Percentiles rank a stretch among this genome's conserved stretches.
phyloP scores from a whole-genome alignment of 768 basidiomycete genomes.

The Tylopilus plumbeoviolaceoides region DNA sequence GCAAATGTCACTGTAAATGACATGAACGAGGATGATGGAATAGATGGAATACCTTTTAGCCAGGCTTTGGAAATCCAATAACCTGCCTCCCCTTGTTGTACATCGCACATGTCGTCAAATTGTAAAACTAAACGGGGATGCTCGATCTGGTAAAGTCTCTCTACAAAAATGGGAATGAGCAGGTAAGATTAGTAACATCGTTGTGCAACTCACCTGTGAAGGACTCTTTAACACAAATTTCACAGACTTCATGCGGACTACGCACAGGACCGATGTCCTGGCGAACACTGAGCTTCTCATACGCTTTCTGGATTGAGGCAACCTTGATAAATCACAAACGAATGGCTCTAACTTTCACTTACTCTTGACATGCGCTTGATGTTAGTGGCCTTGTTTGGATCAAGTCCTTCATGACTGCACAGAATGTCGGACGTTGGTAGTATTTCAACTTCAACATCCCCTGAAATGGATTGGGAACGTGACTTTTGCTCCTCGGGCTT shows the following conservation, averaged over 20 bases:
- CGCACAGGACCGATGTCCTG: conserved; percentile 50
- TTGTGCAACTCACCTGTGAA: conserved; percentile 50
- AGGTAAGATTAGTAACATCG: neutral
- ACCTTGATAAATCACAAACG: neutral
- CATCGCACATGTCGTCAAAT: conserved; percentile 52
- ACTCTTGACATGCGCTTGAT: conserved; percentile 72
- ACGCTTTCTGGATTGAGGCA: conserved; percentile 17
- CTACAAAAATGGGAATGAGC: conserved; percentile 33
- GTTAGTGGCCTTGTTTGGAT: conserved; percentile 52
- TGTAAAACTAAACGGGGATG: conserved; percentile 58
- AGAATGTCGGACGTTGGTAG: conserved; percentile 43
- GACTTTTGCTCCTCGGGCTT: conserved; percentile 22
- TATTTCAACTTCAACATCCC: conserved; percentile 19
- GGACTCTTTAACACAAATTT: conserved; percentile 48
- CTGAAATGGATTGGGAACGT: conserved; percentile 13
- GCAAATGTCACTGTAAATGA: conserved; percentile 10
- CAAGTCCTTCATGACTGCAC: conserved; percentile 59
- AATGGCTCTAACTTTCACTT: conserved; percentile 8
- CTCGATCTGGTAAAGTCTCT: conserved; percentile 62
- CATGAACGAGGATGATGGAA: conserved; percentile 9
- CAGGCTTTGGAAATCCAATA: conserved; percentile 79
- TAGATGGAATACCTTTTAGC: conserved; percentile 55
- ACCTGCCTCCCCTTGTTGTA: conserved; percentile 39
- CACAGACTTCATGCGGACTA: conserved; percentile 52
- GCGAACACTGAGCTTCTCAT: conserved; percentile 26